Conservation (phyloP, 345 rosid species). For the rapeseed (Brassica napus) region DNA sequence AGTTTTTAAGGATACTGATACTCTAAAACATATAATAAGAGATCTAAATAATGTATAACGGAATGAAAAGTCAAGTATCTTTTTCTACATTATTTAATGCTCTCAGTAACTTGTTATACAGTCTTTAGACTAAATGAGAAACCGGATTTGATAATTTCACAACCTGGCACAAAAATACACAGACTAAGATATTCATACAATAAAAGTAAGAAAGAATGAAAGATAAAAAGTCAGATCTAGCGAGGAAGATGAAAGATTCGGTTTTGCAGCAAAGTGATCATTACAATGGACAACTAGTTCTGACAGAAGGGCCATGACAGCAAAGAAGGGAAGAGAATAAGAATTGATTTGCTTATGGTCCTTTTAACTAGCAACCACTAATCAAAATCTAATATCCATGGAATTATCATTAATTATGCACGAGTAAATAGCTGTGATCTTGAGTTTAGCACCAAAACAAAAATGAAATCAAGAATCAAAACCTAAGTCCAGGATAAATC, state of each 20-base stretch:
- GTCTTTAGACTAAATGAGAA: neutral
- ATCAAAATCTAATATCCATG: neutral
- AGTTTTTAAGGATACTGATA: neutral
- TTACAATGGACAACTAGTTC: neutral
- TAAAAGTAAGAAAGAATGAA: neutral
- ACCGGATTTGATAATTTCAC: neutral
- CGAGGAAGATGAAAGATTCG: conserved; percentile 13
- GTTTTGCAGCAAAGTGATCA: neutral
- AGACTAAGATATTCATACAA: neutral
- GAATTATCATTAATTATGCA: conserved; percentile 14
- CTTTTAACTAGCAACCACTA: neutral
- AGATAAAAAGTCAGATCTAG: conserved; percentile 7
- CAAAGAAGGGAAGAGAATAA: neutral
- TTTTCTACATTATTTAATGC: conserved; percentile 13
- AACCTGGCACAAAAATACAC: neutral
- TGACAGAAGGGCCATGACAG: neutral
- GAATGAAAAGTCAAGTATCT: conserved; percentile 21
- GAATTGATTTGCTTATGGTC: neutral
- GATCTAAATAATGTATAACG: neutral
- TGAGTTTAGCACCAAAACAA: neutral
- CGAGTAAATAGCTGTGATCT: conserved; percentile 29
- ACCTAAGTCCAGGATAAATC: conserved; percentile 1
- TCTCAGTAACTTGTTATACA: neutral
- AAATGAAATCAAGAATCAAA: conserved; percentile 18
- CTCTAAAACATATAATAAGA: neutral